These are phyloP conservation scores for Acacia crassicarpa DNA, from an alignment of 306 rosid genomes.

Conservation along the genomic window DNA sequence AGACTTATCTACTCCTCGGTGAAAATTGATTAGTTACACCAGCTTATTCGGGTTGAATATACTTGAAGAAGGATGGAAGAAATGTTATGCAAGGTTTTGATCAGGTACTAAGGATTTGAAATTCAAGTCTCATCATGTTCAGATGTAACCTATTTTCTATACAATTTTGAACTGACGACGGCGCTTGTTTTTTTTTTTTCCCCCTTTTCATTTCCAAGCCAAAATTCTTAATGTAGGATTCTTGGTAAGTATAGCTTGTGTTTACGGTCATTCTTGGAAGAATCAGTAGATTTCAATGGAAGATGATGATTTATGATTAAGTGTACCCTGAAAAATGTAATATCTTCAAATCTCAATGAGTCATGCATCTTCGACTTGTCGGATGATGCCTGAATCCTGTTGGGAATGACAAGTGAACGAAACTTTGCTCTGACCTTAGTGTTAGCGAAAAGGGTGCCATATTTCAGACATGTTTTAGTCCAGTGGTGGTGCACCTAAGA, in stretches of 20 bases:
- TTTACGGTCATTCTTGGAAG: not conserved
- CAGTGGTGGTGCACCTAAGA: not conserved
- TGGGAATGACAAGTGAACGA: not conserved
- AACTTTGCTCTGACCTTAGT: not conserved
- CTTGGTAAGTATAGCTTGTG: conserved; percentile 17
- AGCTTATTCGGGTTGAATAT: conserved; percentile 25
- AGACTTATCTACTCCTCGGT: conserved; percentile 98
- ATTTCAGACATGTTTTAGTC: not conserved
- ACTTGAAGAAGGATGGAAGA: conserved; percentile 33
- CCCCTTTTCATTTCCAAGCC: conserved; percentile 36
- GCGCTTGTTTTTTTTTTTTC: conserved; percentile 40
- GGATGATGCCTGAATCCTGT: not conserved
- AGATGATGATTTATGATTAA: not conserved
- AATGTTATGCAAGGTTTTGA: conserved; percentile 54
- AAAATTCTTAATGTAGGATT: conserved; percentile 27
- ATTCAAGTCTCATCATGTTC: conserved; percentile 42
- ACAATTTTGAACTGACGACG: conserved; percentile 73
- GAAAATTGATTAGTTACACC: conserved; percentile 71
- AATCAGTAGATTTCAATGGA: not conserved
- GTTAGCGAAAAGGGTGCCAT: too few relatives aligned
- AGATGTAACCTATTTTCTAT: conserved; percentile 66
- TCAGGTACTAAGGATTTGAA: conserved; percentile 50
- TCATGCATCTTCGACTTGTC: not conserved
- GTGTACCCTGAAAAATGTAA: conserved; percentile 8
- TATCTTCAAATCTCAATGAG: not conserved